Conservation (phyloP, 306 rosid genomes). For the Urtica urens region DNA sequence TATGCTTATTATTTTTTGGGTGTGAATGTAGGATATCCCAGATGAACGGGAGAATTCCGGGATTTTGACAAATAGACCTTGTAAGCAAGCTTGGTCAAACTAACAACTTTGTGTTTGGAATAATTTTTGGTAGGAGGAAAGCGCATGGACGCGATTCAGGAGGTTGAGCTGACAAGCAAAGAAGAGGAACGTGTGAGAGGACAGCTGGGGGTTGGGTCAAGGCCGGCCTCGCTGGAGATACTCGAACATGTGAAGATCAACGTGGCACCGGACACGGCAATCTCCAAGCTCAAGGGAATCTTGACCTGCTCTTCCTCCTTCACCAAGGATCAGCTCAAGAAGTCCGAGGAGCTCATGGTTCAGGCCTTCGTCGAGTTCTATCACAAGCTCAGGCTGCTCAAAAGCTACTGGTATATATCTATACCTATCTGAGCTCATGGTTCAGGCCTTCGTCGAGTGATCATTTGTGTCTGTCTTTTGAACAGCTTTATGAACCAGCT, state of each 20-base stretch:
- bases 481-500: constrained; percentile 57
- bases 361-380: constrained; percentile 50
- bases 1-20: no score
- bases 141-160: constrained; percentile 45
- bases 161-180: constrained; percentile 47
- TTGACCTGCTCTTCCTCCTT: constrained; percentile 33
- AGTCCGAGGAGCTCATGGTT: constrained; percentile 42
- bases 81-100: no score
- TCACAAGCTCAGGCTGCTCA: constrained; percentile 53
- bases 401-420: constrained; percentile 41
- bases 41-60: no score
- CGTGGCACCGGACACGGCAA: constrained; percentile 41
- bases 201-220: constrained; percentile 16
- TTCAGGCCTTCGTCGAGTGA: no score
- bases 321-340: constrained; percentile 43
- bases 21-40: no score
- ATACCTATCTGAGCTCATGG: background rate
- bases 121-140: constrained; percentile 28
- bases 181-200: constrained; percentile 18
- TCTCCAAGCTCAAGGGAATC: constrained; percentile 45
- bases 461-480: constrained; percentile 4
- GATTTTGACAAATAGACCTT: no score
- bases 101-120: no score
- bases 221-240: constrained; percentile 39
- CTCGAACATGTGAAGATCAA: constrained; percentile 50